Conservation (phyloP, 768 basidiomycete species). For the Hydnomerulius pinastri region DNA sequence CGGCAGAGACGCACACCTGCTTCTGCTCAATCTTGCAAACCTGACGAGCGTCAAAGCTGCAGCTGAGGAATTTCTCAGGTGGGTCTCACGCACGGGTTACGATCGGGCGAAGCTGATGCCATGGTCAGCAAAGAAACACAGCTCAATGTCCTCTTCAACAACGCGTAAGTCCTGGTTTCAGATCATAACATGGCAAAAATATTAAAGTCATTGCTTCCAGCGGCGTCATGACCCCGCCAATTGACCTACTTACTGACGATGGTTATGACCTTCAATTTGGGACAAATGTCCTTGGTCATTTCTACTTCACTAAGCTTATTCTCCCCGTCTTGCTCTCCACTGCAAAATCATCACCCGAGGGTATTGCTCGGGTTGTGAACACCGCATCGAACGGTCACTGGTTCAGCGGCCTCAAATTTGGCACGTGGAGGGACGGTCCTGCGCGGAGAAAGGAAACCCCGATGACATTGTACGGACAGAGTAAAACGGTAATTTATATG, state of each 20-base stretch:
- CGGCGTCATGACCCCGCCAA: constrained; percentile 32
- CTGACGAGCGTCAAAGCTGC: constrained; percentile 39
- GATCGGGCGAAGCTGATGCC: background rate
- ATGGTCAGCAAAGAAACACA: constrained; percentile 18
- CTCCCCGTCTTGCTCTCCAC: constrained; percentile 35
- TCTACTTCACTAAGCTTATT: constrained; percentile 38
- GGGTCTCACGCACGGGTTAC: background rate
- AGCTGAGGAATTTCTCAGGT: constrained; percentile 42
- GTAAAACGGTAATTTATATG: constrained; percentile 32
- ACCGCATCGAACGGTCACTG: constrained; percentile 30
- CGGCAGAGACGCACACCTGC: constrained; percentile 27
- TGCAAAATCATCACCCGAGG: constrained; percentile 32
- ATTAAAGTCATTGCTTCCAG: constrained; percentile 18
- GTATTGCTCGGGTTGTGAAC: constrained; percentile 38
- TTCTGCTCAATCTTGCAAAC: constrained; percentile 45
- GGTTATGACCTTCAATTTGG: constrained; percentile 45
- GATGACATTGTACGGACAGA: constrained; percentile 25
- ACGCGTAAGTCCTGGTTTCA: constrained; percentile 23
- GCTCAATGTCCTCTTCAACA: constrained; percentile 30
- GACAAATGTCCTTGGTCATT: constrained; percentile 39
- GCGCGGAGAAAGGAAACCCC: constrained; percentile 7
- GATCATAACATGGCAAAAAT: background rate
- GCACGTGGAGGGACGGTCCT: constrained; percentile 30
- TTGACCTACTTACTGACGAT: constrained; percentile 35
- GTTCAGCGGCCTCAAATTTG: constrained; percentile 22